Conservation (phyloP, 1,284 basidiomycete species). For the Ceratobasidium sp. region DNA sequence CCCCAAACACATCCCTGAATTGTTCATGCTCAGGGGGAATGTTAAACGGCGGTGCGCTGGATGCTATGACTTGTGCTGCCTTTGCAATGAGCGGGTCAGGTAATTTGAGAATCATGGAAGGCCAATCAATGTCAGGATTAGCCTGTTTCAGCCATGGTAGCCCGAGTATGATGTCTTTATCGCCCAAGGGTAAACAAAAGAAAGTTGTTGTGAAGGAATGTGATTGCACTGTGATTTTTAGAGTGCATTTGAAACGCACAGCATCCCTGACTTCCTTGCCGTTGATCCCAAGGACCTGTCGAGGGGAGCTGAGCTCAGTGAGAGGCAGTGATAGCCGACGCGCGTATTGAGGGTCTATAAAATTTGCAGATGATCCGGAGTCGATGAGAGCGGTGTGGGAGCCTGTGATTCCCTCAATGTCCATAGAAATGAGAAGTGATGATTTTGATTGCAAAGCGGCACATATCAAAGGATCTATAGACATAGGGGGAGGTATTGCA, state of each 20-base stretch:
- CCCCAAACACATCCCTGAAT: too few relatives aligned
- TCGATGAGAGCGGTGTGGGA: background rate
- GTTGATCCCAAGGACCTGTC: background rate
- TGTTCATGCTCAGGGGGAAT: background rate
- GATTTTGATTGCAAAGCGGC: background rate
- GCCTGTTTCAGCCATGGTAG: background rate
- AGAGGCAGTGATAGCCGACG: background rate
- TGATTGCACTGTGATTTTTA: background rate
- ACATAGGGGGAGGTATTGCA: background rate
- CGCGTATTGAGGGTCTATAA: background rate
- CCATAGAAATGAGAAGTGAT: background rate
- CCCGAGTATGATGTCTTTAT: background rate
- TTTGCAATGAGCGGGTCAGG: background rate
- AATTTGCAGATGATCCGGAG: background rate
- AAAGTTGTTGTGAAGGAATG: background rate
- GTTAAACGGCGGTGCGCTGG: too few relatives aligned
- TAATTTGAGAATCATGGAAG: background rate
- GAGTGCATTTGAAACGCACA: background rate
- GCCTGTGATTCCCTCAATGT: slow-evolving; percentile 8
- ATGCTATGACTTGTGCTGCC: too few relatives aligned
- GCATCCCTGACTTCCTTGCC: background rate
- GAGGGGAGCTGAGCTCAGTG: background rate
- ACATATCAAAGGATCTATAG: background rate
- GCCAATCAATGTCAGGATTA: background rate
- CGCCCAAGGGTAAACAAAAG: background rate